These are phyloP conservation scores for Bipolaris sorokiniana DNA, from an alignment of 2,329 filamentous ascomycete species.

Conservation along the genomic window DNA sequence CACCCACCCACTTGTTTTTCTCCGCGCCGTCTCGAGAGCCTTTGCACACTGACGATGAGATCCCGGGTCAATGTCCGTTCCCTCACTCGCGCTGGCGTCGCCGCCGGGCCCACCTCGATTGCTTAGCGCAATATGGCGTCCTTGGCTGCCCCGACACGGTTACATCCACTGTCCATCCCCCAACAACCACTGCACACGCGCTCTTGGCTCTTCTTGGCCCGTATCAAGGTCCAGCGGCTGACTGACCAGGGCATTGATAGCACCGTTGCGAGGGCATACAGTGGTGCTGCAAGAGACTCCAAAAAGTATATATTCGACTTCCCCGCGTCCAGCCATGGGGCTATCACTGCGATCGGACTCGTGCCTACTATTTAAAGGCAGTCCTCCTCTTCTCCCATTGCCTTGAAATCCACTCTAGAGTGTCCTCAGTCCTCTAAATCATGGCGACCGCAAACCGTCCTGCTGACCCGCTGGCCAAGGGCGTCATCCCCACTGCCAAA, in stretches of 20 bases:
- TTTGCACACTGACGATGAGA: constrained; percentile 24
- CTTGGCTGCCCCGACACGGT: constrained; percentile 35
- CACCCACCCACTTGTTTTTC: constrained; percentile 16
- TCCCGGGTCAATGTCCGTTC: constrained; percentile 22
- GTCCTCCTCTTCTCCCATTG: constrained; percentile 8
- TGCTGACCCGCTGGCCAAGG: constrained; percentile 71
- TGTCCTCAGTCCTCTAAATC: constrained; percentile 12
- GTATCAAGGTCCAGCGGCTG: constrained; percentile 31
- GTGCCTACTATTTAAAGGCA: constrained; percentile 18
- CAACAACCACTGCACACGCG: constrained; percentile 30
- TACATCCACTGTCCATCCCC: constrained; percentile 26
- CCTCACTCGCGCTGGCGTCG: constrained; percentile 25
- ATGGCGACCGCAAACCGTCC: constrained; percentile 53
- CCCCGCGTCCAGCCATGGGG: constrained; percentile 8
- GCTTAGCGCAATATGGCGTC: constrained; percentile 34
- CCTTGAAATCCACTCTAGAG: constrained; percentile 10
- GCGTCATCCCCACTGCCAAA: constrained; percentile 67
- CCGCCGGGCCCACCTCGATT: constrained; percentile 26
- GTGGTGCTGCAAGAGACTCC: constrained; percentile 13
- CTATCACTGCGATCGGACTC: constrained; percentile 27
- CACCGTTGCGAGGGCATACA: constrained; percentile 19
- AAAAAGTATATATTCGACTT: constrained; percentile 28
- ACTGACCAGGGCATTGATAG: constrained; percentile 23
- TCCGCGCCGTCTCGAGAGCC: constrained; percentile 6
- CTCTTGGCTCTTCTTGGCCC: constrained; percentile 44